Percentiles rank a stretch among this genome's conserved stretches.
Evolutionary conservation across 169 alveolate species (phyloP).

Genomic region (Plasmodium ovale): DNA sequence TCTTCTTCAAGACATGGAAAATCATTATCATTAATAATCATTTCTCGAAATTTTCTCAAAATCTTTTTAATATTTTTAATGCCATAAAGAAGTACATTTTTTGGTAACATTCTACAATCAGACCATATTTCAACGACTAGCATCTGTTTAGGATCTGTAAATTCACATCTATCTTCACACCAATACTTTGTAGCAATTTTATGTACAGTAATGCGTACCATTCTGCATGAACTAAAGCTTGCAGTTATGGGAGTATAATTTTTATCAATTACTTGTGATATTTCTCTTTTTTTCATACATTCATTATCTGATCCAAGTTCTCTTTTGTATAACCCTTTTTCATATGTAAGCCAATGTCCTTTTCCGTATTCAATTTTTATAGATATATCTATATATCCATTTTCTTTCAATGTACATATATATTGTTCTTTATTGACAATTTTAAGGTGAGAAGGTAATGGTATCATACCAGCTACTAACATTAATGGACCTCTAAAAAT

Average conservation of each 20-base stretch:
- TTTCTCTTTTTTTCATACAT: conserved; percentile 83
- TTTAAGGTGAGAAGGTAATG: conserved; percentile 85
- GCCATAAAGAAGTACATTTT: conserved; percentile 78
- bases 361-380: conserved; percentile 89
- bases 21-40: conserved; percentile 50
- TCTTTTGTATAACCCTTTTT: conserved; percentile 83
- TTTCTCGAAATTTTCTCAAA: conserved; percentile 64
- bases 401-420: conserved; percentile 84
- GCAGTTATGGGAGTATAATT: conserved; percentile 85
- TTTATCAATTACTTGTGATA: conserved; percentile 84
- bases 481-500: conserved; percentile 84
- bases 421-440: conserved; percentile 83
- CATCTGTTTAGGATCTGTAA: conserved; percentile 90
- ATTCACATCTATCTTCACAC: conserved; percentile 81
- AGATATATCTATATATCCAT: conserved; percentile 84
- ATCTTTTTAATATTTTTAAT: conserved; percentile 74
- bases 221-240: conserved; percentile 88
- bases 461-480: conserved; percentile 86
- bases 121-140: conserved; percentile 89
- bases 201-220: conserved; percentile 91
- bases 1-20: conserved; percentile 47
- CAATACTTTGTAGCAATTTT: conserved; percentile 88
- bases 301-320: conserved; percentile 87
- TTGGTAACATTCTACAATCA: conserved; percentile 79
- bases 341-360: conserved; percentile 78